Base-by-base conservation (phyloP, 2,329 filamentous ascomycete species). In the Laburnicola sp. region DNA sequence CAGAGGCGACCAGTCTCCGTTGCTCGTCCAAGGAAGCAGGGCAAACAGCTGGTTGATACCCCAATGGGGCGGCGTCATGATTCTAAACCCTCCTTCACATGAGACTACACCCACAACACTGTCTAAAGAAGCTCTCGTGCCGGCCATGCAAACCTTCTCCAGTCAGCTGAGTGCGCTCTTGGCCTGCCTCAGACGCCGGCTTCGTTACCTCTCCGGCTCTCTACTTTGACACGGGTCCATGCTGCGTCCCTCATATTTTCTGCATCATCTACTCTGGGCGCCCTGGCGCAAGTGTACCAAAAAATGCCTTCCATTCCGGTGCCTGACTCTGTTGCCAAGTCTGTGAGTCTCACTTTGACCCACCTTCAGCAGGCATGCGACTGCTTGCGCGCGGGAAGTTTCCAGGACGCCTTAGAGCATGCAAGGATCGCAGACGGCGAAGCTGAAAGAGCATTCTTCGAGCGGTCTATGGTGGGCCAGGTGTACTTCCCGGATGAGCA, bases 401-500 rank as follows among this genome's bases (percentile, higher is more conserved):
- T 85, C 61, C 81, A 86, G 26, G 73, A 74, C 5, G 92, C 91
- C 0, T 76, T 99, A 34, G 82, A 86, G 56, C 86, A 93, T 69
- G 93, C 93, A 0, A 84, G 89, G 7, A 84, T 91, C 40, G 94
- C 94, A 4, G 92, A 97, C 73, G 82, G 84, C 2, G 91, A 95
- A 68, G 93, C 91, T 0, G 94, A 99, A 71, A 86, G 88, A 54
- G 93, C 93, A 0, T 99, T 99, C 74, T 99, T 99, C 62, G 94
- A 99, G 74, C 96, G 96, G 75, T 96, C 89, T 67, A 99, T 99
- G 94, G 94, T 99, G 9, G 94, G 92, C 0, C 94, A 97, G 75
- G 86, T 97, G 2, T 99, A 97, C 73, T 99, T 99, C 72, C 94
- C 94, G 0, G 94, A 99, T 67, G 94, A 99, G 76, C 94, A 99